Conservation (phyloP, 176 grass and related monocot species). For the Carex scoparia region DNA sequence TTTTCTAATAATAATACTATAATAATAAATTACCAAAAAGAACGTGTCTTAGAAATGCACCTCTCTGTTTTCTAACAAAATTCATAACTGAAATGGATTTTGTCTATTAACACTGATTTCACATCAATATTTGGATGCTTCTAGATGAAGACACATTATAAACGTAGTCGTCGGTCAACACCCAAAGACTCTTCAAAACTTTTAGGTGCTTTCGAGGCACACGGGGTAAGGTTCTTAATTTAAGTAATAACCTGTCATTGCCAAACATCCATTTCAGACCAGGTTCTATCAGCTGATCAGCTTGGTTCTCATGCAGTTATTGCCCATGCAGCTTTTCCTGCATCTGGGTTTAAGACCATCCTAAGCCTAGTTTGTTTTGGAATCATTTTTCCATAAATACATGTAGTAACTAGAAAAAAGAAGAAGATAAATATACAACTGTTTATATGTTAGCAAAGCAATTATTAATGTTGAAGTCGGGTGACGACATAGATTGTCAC, state of each 20-base stretch:
- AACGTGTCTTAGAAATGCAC: background rate
- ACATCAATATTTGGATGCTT: background rate
- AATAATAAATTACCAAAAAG: background rate
- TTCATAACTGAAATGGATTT: background rate
- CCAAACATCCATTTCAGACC: background rate
- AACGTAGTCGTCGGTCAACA: background rate
- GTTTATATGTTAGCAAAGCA: background rate
- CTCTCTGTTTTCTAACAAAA: background rate
- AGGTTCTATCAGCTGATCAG: background rate
- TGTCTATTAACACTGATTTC: background rate
- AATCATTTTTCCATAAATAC: background rate
- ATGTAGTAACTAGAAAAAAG: background rate
- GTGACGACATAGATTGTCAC: background rate
- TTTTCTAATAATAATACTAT: background rate
- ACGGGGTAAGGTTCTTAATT: background rate
- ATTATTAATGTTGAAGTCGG: background rate
- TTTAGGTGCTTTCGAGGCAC: background rate
- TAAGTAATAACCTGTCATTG: conserved; percentile 8
- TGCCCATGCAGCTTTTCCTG: background rate
- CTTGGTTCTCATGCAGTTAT: background rate
- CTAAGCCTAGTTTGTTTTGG: background rate
- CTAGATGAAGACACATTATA: background rate
- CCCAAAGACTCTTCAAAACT: background rate
- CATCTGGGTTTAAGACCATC: background rate
- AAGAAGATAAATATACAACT: background rate